phyloP scores from a whole-genome alignment of 768 basidiomycete genomes.

The Filobasidium wieringae region DNA sequence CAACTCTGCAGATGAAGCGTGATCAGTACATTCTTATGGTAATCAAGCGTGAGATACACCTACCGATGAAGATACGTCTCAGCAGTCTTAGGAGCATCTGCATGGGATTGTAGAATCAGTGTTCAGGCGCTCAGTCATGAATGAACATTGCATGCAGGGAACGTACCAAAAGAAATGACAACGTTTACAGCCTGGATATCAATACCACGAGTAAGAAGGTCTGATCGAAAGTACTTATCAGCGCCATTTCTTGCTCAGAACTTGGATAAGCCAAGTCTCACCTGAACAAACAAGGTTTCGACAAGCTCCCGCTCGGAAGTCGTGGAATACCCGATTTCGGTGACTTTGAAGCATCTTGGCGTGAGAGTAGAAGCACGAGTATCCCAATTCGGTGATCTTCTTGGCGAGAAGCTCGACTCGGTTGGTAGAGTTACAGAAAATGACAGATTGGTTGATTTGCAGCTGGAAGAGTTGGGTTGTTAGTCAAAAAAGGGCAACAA shows the following conservation, averaged over 20 bases:
- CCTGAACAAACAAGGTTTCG: constrained; percentile 87
- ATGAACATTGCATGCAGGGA: no score
- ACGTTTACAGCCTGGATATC: constrained; percentile 99
- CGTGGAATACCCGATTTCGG: constrained; percentile 99
- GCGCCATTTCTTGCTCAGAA: background rate
- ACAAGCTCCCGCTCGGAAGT: constrained; percentile 96
- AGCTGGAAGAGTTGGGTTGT: constrained; percentile 46
- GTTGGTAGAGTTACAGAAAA: constrained; percentile 99
- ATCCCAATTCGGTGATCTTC: constrained; percentile 97
- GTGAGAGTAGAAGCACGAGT: constrained; percentile 99
- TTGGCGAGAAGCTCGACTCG: constrained; percentile 98
- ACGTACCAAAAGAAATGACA: constrained; percentile 82
- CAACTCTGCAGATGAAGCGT: constrained; percentile 50
- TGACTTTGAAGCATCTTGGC: constrained; percentile 98
- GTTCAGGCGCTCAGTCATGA: background rate
- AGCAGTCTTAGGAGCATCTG: constrained; percentile 88
- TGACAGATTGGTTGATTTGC: constrained; percentile 99
- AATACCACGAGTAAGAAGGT: constrained; percentile 95
- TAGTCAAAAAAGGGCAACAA: background rate
- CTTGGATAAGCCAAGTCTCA: constrained; percentile 16
- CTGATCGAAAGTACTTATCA: constrained; percentile 30
- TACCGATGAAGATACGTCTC: constrained; percentile 86
- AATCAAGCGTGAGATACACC: background rate
- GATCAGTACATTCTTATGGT: background rate
- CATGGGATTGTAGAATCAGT: background rate